A percentile compares a stretch with the other conserved stretches of the same genome.
Conservation (phyloP, 2,329 filamentous ascomycete species). For the Capronia coronata region DNA sequence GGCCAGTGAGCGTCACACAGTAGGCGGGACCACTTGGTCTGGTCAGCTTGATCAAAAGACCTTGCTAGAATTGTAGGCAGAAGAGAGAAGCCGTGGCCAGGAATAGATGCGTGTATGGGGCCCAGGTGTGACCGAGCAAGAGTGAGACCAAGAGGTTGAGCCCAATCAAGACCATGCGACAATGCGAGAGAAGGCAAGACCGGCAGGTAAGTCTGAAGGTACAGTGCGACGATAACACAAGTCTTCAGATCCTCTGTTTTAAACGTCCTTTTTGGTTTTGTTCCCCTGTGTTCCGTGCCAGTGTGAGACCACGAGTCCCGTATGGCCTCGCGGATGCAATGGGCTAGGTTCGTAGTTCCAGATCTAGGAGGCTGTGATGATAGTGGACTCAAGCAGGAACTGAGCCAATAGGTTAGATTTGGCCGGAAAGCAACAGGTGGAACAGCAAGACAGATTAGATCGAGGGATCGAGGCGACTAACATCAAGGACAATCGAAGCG, state of each 20-base stretch:
- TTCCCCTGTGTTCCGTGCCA: neutral
- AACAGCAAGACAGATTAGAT: neutral
- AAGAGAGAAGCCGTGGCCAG: conserved; percentile 4
- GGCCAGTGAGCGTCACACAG: conserved; percentile 13
- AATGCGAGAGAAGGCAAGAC: conserved; percentile 6
- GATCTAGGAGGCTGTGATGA: neutral
- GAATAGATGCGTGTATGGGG: conserved; percentile 15
- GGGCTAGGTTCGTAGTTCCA: neutral
- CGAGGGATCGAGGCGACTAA: neutral
- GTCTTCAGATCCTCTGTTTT: neutral
- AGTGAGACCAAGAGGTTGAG: conserved; percentile 10
- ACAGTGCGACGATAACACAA: conserved; percentile 11
- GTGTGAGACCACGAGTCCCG: neutral
- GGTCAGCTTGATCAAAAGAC: conserved; percentile 2
- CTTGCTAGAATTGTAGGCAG: conserved; percentile 1
- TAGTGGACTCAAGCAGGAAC: neutral
- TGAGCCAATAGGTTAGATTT: neutral
- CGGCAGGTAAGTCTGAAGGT: conserved; percentile 8
- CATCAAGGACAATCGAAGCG: neutral
- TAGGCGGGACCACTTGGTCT: conserved; percentile 6
- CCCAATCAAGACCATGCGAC: conserved; percentile 13
- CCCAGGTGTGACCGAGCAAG: conserved; percentile 16
- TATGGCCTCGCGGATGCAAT: neutral
- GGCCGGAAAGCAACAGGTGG: neutral
- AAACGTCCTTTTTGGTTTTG: neutral